phyloP scores from a whole-genome alignment of 306 rosid genomes.

The Lagenaria siceraria region DNA sequence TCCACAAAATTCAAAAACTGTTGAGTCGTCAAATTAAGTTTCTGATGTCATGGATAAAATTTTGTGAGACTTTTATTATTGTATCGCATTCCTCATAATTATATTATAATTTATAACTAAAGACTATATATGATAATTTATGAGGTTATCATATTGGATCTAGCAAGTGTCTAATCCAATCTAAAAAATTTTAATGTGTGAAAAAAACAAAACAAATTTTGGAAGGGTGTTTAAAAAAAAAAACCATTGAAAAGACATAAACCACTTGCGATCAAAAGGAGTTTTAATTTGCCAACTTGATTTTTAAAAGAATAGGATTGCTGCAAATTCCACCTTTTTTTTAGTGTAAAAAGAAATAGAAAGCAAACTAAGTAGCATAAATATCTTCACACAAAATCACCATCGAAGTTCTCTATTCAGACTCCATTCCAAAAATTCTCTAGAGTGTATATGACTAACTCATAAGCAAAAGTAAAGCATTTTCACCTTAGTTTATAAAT shows the following conservation, averaged over 20 bases:
- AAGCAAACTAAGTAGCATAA: too few species aligned
- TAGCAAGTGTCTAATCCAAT: background rate
- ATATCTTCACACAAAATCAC: background rate
- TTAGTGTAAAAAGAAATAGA: background rate
- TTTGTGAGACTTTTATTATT: background rate
- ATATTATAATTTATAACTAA: background rate
- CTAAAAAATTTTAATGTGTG: background rate
- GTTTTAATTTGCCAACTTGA: background rate
- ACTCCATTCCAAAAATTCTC: too few species aligned
- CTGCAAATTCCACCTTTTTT: background rate
- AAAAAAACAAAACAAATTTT: background rate
- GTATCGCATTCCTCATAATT: background rate
- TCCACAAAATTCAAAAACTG: background rate
- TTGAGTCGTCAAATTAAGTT: too few species aligned
- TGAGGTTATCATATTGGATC: background rate
- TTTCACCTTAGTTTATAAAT: too few species aligned
- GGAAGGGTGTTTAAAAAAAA: background rate
- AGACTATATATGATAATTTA: background rate
- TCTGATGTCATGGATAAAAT: background rate
- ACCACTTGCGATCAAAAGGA: background rate
- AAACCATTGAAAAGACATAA: background rate
- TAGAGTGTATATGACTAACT: too few species aligned
- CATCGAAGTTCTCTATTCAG: background rate
- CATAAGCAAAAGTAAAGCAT: too few species aligned
- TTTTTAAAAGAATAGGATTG: background rate